Evolutionary conservation across 2,329 filamentous ascomycete species (phyloP), one percentile per base, ranked within the genome.

Genomic region (Onygenales sp.): DNA sequence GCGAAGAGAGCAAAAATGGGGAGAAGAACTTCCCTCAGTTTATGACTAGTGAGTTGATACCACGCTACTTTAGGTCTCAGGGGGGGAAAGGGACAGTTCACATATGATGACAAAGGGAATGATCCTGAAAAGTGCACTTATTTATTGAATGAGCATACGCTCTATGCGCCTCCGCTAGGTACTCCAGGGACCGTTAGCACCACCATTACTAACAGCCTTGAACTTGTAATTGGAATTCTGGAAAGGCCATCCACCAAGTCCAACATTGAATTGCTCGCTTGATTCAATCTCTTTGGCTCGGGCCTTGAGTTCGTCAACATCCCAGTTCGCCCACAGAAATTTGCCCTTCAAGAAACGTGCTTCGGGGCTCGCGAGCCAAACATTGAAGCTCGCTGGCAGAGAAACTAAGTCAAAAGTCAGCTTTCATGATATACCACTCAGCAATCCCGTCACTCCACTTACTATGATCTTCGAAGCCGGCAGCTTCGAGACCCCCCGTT

Each of bases 291-390:
- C 66, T 27, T 65, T 61, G 4, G 65, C 67, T 32, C n/a, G 46
- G 13, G 43, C 54, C 46, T 61, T 65, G 51, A 72, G 55, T 56
- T 75, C 71, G n/a, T 70, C 64, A 3, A 73, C 70, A 62, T 75
- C 71, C 70, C 70, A 73, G 39, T 68, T 65, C 1, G 64, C 63
- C 63, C 65, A 70, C 5, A 71, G 58, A 53, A 60, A 67, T 10
- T 67, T 60, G 1, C 70, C 70, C 56, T 67, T 66, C 33, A 75
- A 55, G 49, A 73, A 74, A 0, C 61, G 58, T 1, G 68, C 69
- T 57, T 75, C 69, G 2, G 64, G 55, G 13, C 63, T 66, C 1
- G 68, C 63, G 3, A 70, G 57, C 72, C 71, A 75, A 2, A 74
- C 62, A 9, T 49, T 56, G 42, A 67, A 68, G 10, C 62, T 53